These are phyloP conservation scores for Pueraria montana DNA, from an alignment of 306 rosid species.

Conservation along the genomic window DNA sequence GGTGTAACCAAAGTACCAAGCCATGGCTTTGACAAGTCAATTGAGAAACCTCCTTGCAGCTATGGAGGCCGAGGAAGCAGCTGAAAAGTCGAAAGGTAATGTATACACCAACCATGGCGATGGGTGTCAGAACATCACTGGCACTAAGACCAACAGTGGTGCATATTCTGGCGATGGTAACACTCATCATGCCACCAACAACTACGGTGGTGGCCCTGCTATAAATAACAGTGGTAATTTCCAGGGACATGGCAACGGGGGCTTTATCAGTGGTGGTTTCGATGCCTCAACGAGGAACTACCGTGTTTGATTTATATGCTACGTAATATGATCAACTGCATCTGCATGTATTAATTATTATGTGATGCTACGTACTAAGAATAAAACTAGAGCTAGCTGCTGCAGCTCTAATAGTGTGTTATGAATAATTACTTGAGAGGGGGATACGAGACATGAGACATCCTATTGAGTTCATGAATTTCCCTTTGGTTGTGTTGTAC, in stretches of 20 bases:
- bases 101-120: not conserved
- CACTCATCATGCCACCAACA: not conserved
- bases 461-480: too few species aligned
- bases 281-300: not conserved
- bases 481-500: too few species aligned
- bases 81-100: not conserved
- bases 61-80: constrained; percentile 20
- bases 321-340: too few species aligned
- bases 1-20: not conserved
- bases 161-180: not conserved
- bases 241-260: constrained; percentile 40
- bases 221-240: not conserved
- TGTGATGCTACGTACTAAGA: not conserved
- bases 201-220: not conserved
- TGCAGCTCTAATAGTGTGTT: not conserved
- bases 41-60: not conserved
- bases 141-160: constrained; percentile 1
- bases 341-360: too few species aligned
- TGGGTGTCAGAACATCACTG: not conserved
- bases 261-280: constrained; percentile 5
- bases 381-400: not conserved
- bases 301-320: not conserved
- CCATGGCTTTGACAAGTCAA: not conserved
- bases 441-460: too few species aligned
- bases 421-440: too few species aligned